These are phyloP conservation scores for Musa troglodytarum DNA, from an alignment of 176 grass and related monocot genomes.

Conservation along the genomic window DNA sequence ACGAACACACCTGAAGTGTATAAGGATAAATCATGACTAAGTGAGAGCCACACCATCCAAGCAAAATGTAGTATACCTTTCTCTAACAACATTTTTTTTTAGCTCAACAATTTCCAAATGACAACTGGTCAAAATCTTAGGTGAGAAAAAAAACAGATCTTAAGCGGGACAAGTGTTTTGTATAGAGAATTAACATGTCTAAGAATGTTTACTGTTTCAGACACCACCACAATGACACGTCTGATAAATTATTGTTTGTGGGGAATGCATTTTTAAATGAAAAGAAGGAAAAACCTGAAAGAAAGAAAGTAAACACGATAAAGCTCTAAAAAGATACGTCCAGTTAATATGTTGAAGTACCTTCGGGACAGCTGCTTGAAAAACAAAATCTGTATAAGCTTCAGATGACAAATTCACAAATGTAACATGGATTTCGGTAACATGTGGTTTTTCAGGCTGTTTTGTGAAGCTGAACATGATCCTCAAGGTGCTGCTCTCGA, in stretches of 20 bases:
- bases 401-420: slow-evolving; percentile 81
- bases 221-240: not conserved
- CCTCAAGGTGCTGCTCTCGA: slow-evolving; percentile 77
- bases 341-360: slow-evolving; percentile 24
- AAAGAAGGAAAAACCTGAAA: not conserved
- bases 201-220: not conserved
- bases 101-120: not conserved
- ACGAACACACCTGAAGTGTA: too few relatives aligned
- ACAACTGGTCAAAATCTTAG: not conserved
- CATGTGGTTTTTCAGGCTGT: slow-evolving; percentile 66
- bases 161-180: not conserved
- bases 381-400: slow-evolving; percentile 74
- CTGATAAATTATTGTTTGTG: not conserved
- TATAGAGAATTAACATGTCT: not conserved
- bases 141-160: not conserved
- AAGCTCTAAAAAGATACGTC: not conserved
- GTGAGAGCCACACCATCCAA: too few relatives aligned
- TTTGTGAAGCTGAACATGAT: slow-evolving; percentile 76
- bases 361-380: slow-evolving; percentile 98
- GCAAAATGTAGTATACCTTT: too few relatives aligned
- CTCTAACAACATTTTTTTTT: too few relatives aligned
- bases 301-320: not conserved
- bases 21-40: too few relatives aligned
- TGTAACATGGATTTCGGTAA: slow-evolving; percentile 49
- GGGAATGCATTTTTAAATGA: not conserved